Percentiles rank a stretch among this genome's conserved stretches.
phyloP scores from a whole-genome alignment of 192 early-diverging fungal genomes.

The Coemansia sp. region DNA sequence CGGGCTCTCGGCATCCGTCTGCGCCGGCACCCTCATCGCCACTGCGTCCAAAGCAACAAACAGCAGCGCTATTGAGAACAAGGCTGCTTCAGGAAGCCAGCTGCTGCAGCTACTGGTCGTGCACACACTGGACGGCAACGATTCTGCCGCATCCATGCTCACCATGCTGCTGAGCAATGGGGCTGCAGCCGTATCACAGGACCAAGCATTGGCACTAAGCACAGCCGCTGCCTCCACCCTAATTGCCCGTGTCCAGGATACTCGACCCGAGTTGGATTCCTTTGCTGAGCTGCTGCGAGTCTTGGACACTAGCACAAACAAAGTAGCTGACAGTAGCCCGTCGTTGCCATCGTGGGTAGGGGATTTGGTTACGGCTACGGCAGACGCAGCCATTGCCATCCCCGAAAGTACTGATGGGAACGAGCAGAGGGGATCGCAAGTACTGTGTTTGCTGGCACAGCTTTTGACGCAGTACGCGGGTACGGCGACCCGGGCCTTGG shows the following conservation, averaged over 20 bases:
- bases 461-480: slow-evolving; percentile 9
- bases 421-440: neutral
- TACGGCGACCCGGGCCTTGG: neutral
- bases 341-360: neutral
- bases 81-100: slow-evolving; percentile 1
- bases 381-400: neutral
- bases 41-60: too few relatives aligned
- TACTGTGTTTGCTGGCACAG: slow-evolving; percentile 21
- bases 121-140: neutral
- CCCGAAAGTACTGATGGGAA: neutral
- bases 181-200: neutral
- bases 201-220: too few relatives aligned
- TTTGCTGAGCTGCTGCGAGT: slow-evolving; percentile 2
- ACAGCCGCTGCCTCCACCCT: neutral
- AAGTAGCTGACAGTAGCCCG: neutral
- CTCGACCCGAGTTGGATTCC: neutral
- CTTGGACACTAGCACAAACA: neutral
- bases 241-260: neutral
- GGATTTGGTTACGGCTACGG: neutral
- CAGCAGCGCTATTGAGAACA: too few relatives aligned
- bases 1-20: neutral
- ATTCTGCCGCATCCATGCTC: slow-evolving; percentile 11
- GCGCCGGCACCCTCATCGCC: too few relatives aligned
- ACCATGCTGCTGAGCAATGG: slow-evolving; percentile 8
- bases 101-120: slow-evolving; percentile 2